phyloP scores from a whole-genome alignment of 2,329 filamentous ascomycete genomes.

The Arthrocladium fulminans region DNA sequence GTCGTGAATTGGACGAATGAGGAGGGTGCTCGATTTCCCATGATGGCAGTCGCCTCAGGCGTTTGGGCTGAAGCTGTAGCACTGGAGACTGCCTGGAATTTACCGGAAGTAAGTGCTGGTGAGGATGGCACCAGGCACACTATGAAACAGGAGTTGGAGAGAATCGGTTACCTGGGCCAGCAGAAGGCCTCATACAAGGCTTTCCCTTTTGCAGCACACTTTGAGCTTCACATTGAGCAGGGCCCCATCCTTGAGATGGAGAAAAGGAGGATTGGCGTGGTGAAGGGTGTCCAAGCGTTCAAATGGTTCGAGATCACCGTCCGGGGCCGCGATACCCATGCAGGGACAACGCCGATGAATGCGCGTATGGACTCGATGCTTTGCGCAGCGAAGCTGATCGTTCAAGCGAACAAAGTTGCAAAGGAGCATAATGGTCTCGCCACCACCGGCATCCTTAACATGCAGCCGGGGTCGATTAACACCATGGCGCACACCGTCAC shows the following conservation, averaged over 20 bases:
- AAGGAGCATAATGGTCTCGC: conserved; percentile 55
- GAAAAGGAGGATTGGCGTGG: conserved; percentile 58
- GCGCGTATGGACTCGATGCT: conserved; percentile 62
- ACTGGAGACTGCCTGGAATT: conserved; percentile 51
- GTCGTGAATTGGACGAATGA: conserved; percentile 69
- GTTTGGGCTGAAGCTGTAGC: conserved; percentile 66
- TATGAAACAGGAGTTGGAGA: conserved; percentile 59
- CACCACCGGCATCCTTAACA: conserved; percentile 60
- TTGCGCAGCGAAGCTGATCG: conserved; percentile 59
- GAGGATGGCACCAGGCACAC: conserved; percentile 32
- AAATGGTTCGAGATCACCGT: conserved; percentile 64
- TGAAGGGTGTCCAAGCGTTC: conserved; percentile 66
- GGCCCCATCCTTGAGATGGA: conserved; percentile 65
- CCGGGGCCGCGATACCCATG: conserved; percentile 60
- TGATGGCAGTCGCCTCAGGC: conserved; percentile 63
- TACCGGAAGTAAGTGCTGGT: conserved; percentile 50
- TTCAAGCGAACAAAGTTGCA: conserved; percentile 57
- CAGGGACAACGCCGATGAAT: conserved; percentile 62
- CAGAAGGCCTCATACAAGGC: conserved; percentile 48
- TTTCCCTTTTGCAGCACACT: conserved; percentile 65
- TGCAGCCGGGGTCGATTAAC: conserved; percentile 62
- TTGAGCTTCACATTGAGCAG: conserved; percentile 81
- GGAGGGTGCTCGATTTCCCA: conserved; percentile 71
- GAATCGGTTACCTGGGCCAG: conserved; percentile 61
- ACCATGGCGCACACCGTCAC: conserved; percentile 32